A percentile compares a stretch with the other conserved stretches of the same genome.
phyloP scores from a whole-genome alignment of 352 stramenopile genomes.

The Phytophthora tubulina region DNA sequence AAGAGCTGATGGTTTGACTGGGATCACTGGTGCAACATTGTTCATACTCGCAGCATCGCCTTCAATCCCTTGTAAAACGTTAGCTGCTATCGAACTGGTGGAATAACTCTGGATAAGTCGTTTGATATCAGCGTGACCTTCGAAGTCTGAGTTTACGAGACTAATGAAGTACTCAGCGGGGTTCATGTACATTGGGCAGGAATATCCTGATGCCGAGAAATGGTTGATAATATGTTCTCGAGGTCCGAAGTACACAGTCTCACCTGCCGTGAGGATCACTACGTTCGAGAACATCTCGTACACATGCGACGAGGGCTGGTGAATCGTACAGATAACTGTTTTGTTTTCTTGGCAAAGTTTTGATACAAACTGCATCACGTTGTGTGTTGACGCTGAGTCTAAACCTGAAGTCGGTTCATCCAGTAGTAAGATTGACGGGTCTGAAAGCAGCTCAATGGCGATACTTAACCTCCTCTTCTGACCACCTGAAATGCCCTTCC shows the following conservation, averaged over 20 bases:
- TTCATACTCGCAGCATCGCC: background rate
- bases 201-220: conserved; percentile 54
- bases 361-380: conserved; percentile 85
- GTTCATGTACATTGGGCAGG: conserved; percentile 69
- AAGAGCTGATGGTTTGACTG: conserved; percentile 38
- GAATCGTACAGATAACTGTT: conserved; percentile 90
- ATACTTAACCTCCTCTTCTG: conserved; percentile 94
- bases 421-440: conserved; percentile 95
- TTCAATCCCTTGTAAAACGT: conserved; percentile 27
- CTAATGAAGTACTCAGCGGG: conserved; percentile 70
- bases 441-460: conserved; percentile 93
- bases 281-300: conserved; percentile 78
- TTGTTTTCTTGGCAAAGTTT: conserved; percentile 60
- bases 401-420: conserved; percentile 95
- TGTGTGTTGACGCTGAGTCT: conserved; percentile 90
- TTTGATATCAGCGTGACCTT: conserved; percentile 35
- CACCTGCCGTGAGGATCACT: conserved; percentile 66
- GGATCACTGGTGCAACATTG: conserved; percentile 28
- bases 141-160: conserved; percentile 69
- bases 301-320: conserved; percentile 75
- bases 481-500: conserved; percentile 86
- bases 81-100: conserved; percentile 25
- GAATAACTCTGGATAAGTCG: conserved; percentile 28
- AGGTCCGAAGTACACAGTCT: conserved; percentile 92
- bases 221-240: conserved; percentile 62